Evolutionary conservation across 192 early-diverging fungal species (phyloP), one percentile per base, ranked within the genome.

Genomic region (Dimargaris cristalligena): DNA sequence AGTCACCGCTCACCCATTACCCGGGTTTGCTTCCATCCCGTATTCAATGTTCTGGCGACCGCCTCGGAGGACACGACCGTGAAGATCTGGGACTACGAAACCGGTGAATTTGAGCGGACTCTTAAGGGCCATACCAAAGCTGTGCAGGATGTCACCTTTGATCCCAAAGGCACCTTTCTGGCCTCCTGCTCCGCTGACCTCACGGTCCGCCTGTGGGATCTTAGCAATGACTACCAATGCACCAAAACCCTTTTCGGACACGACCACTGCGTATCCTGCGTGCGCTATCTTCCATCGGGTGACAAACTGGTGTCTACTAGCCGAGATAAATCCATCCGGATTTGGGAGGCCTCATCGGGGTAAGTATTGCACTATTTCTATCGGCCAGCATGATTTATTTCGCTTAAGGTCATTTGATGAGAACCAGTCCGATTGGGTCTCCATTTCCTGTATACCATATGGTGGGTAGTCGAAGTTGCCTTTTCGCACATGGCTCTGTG

Each of bases 51-150:
- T 6, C 52, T 94, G n/a, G 90, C 87, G 0, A 81, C 93, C 3
- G 87, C 88, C 18, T 85, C 84, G 16, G 94, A 97, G 64, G 94
- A 97, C 60, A 83, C 89, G 47, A 84, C 91, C 0, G 84, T 96
- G 55, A 89, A 90, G 62, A 81, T 96, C 34, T 97, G 85, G 85
- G 94, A 97, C 74, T 83, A 85, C 50, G 94, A 97, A 65, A 80
- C 90, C 14, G 92, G 88, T 44, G 86, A 87, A 44, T 93, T 87
- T 71, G 94, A 96, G 67, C 70, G 86, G 34, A 91, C 94, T 0
- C 71, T 97, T 6, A 93, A 93, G 64, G 92, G 94, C 41, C 94
- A 97, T 65, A 97, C 94, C 1, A 92, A 94, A 62, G 75, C 91
- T 14, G 90, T 97, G n/a, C 86, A 89, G 64, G 87, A 87, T 79